These are phyloP conservation scores for Nematocida sp. DNA, from an alignment of 371 early-diverging fungal genomes.

Conservation along the genomic window DNA sequence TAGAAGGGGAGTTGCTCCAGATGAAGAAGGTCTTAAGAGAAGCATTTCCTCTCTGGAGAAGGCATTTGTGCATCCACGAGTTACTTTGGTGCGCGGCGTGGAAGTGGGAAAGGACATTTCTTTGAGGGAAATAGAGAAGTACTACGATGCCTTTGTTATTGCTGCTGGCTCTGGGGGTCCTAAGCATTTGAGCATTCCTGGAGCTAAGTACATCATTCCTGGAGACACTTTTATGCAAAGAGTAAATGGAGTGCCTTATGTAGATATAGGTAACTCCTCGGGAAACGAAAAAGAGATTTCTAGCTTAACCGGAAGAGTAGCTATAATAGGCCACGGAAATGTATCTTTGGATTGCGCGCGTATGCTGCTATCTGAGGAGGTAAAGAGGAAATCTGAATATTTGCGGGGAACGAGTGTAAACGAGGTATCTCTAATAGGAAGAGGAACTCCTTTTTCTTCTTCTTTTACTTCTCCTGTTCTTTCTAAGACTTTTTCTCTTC, in stretches of 20 bases:
- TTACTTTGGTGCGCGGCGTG: slow-evolving; percentile 74
- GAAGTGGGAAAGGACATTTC: slow-evolving; percentile 66
- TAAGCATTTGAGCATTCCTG: slow-evolving; percentile 71
- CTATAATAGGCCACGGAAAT: slow-evolving; percentile 84
- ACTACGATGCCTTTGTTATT: slow-evolving; percentile 76
- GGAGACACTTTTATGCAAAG: not conserved
- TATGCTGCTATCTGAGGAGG: slow-evolving; percentile 71
- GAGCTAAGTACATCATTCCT: slow-evolving; percentile 64
- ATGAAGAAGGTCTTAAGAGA: slow-evolving; percentile 89
- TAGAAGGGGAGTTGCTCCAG: slow-evolving; percentile 91
- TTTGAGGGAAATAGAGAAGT: slow-evolving; percentile 69
- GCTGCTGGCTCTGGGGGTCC: slow-evolving; percentile 78
- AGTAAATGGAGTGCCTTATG: slow-evolving; percentile 2
- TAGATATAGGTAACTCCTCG: too few species aligned
- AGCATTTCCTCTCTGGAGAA: slow-evolving; percentile 25
- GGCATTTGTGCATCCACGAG: slow-evolving; percentile 70
- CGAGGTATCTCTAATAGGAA: slow-evolving; percentile 25
- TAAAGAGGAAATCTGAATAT: not conserved
- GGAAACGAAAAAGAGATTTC: not conserved
- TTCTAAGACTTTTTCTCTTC: slow-evolving; percentile 6
- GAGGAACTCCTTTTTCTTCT: slow-evolving; percentile 10
- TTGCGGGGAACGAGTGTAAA: not conserved
- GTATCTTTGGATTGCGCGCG: slow-evolving; percentile 87
- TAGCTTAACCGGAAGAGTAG: not conserved
- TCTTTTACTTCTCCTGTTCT: slow-evolving; percentile 42